Percentiles rank a stretch among this genome's conserved stretches.
Evolutionary conservation across 106 monocot genomes (phyloP).

Genomic region (Vanilla planifolia): DNA sequence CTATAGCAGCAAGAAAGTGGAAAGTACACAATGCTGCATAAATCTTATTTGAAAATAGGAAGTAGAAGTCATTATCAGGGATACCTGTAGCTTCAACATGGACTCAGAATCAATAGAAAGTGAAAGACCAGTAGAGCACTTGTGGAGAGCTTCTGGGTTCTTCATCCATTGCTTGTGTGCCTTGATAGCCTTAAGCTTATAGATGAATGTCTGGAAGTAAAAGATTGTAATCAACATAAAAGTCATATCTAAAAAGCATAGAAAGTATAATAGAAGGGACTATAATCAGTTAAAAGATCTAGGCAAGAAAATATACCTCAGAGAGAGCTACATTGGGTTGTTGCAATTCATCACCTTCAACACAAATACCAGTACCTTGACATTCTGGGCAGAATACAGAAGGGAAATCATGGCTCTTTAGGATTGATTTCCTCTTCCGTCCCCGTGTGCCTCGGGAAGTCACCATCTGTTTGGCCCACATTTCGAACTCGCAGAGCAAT

Average conservation of each 20-base stretch:
- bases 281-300: background rate
- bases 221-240: background rate
- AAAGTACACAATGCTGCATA: background rate
- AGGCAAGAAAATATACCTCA: slow-evolving; percentile 34
- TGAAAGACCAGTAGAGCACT: slow-evolving; percentile 79
- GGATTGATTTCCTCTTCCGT: slow-evolving; percentile 33
- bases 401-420: slow-evolving; percentile 24
- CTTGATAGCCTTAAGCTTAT: slow-evolving; percentile 62
- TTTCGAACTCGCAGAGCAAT: slow-evolving; percentile 67
- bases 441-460: slow-evolving; percentile 38
- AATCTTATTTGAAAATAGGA: background rate
- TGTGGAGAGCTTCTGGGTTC: slow-evolving; percentile 58
- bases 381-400: slow-evolving; percentile 84
- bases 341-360: slow-evolving; percentile 53
- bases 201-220: slow-evolving; percentile 52
- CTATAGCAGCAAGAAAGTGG: slow-evolving; percentile 17
- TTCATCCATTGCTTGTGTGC: slow-evolving; percentile 81
- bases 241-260: background rate
- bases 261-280: background rate
- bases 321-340: slow-evolving; percentile 44
- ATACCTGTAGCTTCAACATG: slow-evolving; percentile 38
- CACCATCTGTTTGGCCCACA: slow-evolving; percentile 21
- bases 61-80: background rate
- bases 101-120: slow-evolving; percentile 29
- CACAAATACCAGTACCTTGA: slow-evolving; percentile 63